Evolutionary conservation across 371 early-diverging fungal species (phyloP), one percentile per base, ranked within the genome.

Genomic region (Haplosporangium sp.): DNA sequence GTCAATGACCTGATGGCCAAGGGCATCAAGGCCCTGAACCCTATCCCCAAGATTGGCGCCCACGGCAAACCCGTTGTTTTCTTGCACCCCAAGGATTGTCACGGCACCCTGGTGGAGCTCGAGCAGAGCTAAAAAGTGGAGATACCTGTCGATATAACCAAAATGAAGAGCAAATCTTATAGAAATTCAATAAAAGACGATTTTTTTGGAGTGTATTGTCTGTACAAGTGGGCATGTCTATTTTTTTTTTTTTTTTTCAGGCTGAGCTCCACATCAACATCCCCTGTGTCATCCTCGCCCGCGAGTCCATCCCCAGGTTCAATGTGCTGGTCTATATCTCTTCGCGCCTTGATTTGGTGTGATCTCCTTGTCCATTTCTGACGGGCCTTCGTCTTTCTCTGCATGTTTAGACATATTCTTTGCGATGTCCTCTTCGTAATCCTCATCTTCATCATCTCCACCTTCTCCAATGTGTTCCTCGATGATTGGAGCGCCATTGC

Each of bases 21-120:
- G 67, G 86, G 87, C 12, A 83, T 94, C 54, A 85, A 93, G 53
- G 71, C 86, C 48, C 81, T 94, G 20, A 88, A 83, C 67, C 84
- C 83, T 20, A 81, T 90, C 77, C 93, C 93, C 54, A 93, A 93
- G 83, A 93, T 92, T 63, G 94, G 94, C n/a, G 94, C 93, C 4
- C 94, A 93, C 64, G 88, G 89, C 8, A 88, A 91, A 66, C 93
- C 91, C 1, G 94, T 93, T 16, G 88, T 93, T 45, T 94, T 94
- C 55, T 74, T 94, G 67, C 94, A 94, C 65, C 95, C 95, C 52
- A 93, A 93, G 76, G 93, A 93, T 72, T 93, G 93, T 57, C 89
- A 91, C 63, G 94, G 94, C 11, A 91, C 93, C 5, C 83, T 94
- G 69, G 90, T 93, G 14, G 93, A 93, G 80, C 82, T 93, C 23